Conservation (phyloP, 805 yeast genomes). For the Candida parachauliodes region DNA sequence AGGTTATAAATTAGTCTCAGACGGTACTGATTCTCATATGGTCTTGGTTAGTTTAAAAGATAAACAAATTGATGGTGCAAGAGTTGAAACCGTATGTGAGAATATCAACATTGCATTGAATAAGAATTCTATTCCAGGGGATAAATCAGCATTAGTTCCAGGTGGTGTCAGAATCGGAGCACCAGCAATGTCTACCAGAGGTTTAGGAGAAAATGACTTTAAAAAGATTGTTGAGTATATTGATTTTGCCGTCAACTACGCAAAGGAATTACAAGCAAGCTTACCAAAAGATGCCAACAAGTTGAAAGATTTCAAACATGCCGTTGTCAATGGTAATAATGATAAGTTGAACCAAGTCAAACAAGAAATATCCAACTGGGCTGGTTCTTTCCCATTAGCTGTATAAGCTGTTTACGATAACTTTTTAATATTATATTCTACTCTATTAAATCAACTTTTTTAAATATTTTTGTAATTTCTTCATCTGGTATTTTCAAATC, state of each 20-base stretch:
- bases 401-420: constrained; percentile 16
- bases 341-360: constrained; percentile 61
- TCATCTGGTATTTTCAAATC: constrained; percentile 40
- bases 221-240: constrained; percentile 76
- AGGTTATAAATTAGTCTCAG: constrained; percentile 79
- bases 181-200: constrained; percentile 98
- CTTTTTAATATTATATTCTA: constrained; percentile 4
- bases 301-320: constrained; percentile 92
- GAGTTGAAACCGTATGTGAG: constrained; percentile 88
- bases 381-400: constrained; percentile 72
- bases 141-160: constrained; percentile 92
- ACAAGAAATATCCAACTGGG: constrained; percentile 85
- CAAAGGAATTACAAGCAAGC: constrained; percentile 68
- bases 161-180: constrained; percentile 96
- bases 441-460: constrained; percentile 12
- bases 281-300: constrained; percentile 92
- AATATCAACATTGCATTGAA: constrained; percentile 90
- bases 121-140: constrained; percentile 96
- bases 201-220: constrained; percentile 76
- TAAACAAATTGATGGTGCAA: constrained; percentile 88
- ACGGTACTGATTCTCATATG: constrained; percentile 94
- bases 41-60: constrained; percentile 79
- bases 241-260: constrained; percentile 73
- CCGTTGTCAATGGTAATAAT: constrained; percentile 66
- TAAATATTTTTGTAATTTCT: constrained; percentile 32